Evolutionary conservation across 2,329 filamentous ascomycete species (phyloP).

Genomic region (Mycosphaerella arachidis): DNA sequence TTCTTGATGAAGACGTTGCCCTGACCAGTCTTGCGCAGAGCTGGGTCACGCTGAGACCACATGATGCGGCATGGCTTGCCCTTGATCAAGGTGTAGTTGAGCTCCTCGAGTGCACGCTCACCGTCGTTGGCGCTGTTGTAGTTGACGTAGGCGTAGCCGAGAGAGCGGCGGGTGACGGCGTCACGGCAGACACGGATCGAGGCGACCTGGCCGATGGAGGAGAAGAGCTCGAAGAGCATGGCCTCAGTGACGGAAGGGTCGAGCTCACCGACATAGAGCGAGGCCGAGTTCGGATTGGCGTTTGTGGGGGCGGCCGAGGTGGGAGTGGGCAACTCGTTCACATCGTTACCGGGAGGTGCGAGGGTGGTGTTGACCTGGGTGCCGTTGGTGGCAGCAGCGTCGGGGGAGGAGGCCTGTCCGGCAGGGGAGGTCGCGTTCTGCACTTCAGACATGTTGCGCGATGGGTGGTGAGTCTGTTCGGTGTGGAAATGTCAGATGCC

Average conservation of each 20-base stretch:
- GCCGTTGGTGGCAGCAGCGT: constrained; percentile 52
- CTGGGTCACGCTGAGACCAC: constrained; percentile 99
- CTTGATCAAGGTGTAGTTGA: constrained; percentile 99
- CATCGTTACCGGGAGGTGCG: constrained; percentile 56
- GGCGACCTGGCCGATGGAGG: constrained; percentile 95
- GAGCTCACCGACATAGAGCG: constrained; percentile 97
- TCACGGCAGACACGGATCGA: constrained; percentile 99
- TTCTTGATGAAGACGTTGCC: constrained; percentile 99
- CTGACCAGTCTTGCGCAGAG: constrained; percentile 97
- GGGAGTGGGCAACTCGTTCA: constrained; percentile 65
- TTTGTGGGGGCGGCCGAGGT: constrained; percentile 62
- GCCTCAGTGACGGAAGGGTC: constrained; percentile 97
- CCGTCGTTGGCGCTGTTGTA: constrained; percentile 97
- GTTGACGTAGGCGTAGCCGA: constrained; percentile 99
- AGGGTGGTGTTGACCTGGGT: constrained; percentile 68
- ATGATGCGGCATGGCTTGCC: constrained; percentile 98
- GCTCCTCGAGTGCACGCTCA: constrained; percentile 96
- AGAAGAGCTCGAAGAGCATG: constrained; percentile 99
- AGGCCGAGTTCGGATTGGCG: constrained; percentile 84
- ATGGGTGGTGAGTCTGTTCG: constrained; percentile 10
- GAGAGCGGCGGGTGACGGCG: constrained; percentile 94
- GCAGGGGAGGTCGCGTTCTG: constrained; percentile 50
- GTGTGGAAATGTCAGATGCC: constrained; percentile 9
- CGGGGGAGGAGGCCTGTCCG: constrained; percentile 67
- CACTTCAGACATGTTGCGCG: constrained; percentile 37